Evolutionary conservation across 2,329 filamentous ascomycete genomes (phyloP), one percentile per base, ranked within the genome.

Genomic region (Cercospora brassicicola): DNA sequence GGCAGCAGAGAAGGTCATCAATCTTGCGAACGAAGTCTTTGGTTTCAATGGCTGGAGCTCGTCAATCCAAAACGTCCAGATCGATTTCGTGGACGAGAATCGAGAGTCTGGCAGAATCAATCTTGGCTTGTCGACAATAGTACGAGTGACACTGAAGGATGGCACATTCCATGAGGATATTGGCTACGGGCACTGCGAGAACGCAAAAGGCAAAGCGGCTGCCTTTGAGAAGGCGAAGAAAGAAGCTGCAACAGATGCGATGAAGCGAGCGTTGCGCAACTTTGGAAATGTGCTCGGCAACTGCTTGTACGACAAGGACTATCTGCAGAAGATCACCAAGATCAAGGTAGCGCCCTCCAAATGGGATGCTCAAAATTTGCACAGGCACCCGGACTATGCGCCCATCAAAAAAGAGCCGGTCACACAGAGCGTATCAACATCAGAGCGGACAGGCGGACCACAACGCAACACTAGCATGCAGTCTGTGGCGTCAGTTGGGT

Each of bases 141-240:
- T 98, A 67, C 88, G 95, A 67, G 91, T 99, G 36, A 97, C 93
- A 1, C 82, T 99, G 64, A 90, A 90, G 70, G 94, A 98, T 80
- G 95, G 95, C 57, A 95, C 94, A n/a, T 98, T 89, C 78, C 95
- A 98, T 78, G 95, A 99, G 86, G 95, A 99, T 77, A 91, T 98
- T 70, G 95, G 95, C 30, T 99, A 99, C 76, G 95, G 95, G 7
- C 92, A 95, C 73, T 96, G 96, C 74, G 94, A 98, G 79, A 99
- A 99, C 76, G 93, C 90, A 79, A 96, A 94, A 81, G 91, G 92
- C 65, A 99, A 99, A 82, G 94, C 94, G 2, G 91, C 92, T 62
- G 95, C 94, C 0, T 99, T 98, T 76, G 95, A 99, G 79, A 99
- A 99, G 81, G 94, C 95, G 0, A 99, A 98, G 83, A 99, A 99